phyloP scores from a whole-genome alignment of 2,329 filamentous ascomycete species.

The Hypoxylon sp. region DNA sequence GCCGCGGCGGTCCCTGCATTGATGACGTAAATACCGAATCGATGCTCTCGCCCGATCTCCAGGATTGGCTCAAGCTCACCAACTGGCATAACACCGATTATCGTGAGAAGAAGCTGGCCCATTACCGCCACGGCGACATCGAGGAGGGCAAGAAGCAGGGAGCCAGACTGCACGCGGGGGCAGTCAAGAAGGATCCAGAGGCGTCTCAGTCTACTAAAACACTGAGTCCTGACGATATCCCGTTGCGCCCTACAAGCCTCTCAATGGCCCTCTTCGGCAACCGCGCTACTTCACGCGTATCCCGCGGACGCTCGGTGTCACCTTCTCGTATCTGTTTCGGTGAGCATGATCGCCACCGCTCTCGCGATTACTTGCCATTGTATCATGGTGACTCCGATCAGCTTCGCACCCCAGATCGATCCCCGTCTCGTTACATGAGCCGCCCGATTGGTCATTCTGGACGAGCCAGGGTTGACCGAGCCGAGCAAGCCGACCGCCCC shows the following conservation, averaged over 20 bases:
- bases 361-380: neutral
- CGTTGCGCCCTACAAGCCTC: too few relatives aligned
- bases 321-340: neutral
- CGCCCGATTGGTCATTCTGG: neutral
- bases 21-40: neutral
- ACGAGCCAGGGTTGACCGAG: neutral
- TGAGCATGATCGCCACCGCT: conserved; percentile 8
- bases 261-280: neutral
- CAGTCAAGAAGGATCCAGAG: conserved; percentile 1
- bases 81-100: conserved; percentile 34
- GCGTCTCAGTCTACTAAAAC: neutral
- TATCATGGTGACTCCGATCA: neutral
- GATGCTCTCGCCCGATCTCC: conserved; percentile 13
- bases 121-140: conserved; percentile 7
- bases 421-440: neutral
- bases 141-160: conserved; percentile 5
- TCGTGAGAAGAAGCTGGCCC: conserved; percentile 25
- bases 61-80: conserved; percentile 42
- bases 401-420: neutral
- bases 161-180: neutral
- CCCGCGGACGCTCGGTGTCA: conserved; percentile 20
- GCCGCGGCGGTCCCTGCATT: neutral
- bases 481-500: neutral
- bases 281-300: neutral
- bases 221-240: neutral